Percentiles rank a stretch among this genome's conserved stretches.
These are phyloP conservation scores for Aspergillus avenaceus DNA, from an alignment of 495 filamentous ascomycete species.

Conservation along the genomic window DNA sequence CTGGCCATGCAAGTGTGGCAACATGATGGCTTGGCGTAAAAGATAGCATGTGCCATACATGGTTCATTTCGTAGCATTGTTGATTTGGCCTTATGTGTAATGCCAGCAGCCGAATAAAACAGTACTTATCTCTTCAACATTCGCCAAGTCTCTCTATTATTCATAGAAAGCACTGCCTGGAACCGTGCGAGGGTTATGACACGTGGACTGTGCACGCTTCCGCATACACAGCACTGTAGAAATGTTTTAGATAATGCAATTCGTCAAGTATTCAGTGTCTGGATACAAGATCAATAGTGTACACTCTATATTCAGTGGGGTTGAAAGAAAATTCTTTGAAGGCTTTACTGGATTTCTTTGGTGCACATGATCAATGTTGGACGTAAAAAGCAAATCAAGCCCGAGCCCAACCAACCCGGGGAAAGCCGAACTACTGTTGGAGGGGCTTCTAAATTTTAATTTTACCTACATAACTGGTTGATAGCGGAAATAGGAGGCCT, in stretches of 20 bases:
- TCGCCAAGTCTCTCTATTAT: too few species aligned
- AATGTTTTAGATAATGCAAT: too few species aligned
- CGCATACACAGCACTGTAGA: too few species aligned
- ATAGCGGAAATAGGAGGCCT: background rate
- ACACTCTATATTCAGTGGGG: too few species aligned
- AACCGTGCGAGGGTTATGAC: too few species aligned
- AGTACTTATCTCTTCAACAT: too few species aligned
- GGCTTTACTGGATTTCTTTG: background rate
- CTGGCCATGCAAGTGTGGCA: constrained; percentile 1
- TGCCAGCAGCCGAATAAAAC: background rate
- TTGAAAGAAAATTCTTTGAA: too few species aligned
- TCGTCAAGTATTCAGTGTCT: too few species aligned
- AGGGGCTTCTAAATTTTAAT: background rate
- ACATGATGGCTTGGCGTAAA: background rate
- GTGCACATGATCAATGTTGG: background rate
- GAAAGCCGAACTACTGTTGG: background rate
- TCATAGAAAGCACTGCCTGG: too few species aligned
- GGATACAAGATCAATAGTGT: too few species aligned
- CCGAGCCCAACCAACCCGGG: background rate
- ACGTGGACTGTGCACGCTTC: too few species aligned
- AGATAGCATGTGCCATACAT: background rate
- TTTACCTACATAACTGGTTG: background rate
- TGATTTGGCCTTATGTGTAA: background rate
- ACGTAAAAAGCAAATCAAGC: background rate
- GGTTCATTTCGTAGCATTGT: background rate